Evolutionary conservation across 2,329 filamentous ascomycete species (phyloP).

Genomic region (Aschersonia sp.): DNA sequence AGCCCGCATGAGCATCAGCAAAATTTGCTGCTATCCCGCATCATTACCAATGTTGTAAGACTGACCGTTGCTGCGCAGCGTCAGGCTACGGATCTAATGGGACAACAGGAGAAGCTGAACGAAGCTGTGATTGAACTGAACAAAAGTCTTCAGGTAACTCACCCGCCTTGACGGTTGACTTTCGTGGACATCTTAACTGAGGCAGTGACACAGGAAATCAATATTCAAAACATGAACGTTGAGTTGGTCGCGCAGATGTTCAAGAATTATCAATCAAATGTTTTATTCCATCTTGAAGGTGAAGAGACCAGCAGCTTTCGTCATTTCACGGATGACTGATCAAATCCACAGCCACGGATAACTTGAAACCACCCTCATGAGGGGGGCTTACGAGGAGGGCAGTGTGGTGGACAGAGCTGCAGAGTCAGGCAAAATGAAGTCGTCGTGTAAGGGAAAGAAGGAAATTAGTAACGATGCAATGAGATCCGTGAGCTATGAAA

Average conservation of each 20-base stretch:
- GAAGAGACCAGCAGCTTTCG: conserved; percentile 8
- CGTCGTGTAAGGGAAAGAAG: neutral
- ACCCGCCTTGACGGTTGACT: neutral
- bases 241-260: conserved; percentile 98
- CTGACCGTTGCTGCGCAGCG: neutral
- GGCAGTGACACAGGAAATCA: conserved; percentile 58
- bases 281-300: conserved; percentile 96
- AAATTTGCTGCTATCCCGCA: conserved; percentile 79
- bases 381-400: neutral
- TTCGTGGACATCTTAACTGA: neutral
- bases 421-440: neutral
- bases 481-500: neutral
- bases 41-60: conserved; percentile 91
- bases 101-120: conserved; percentile 78
- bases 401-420: neutral
- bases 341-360: conserved; percentile 54
- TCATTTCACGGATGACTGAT: neutral
- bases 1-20: conserved; percentile 97
- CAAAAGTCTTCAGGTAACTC: conserved; percentile 63
- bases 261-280: conserved; percentile 98
- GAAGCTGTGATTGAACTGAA: conserved; percentile 89
- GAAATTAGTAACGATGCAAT: neutral
- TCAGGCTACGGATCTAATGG: neutral
- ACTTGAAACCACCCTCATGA: conserved; percentile 62
- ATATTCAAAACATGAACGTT: conserved; percentile 97